phyloP scores from a whole-genome alignment of 2,329 filamentous ascomycete genomes.

The Alternaria brassicae region DNA sequence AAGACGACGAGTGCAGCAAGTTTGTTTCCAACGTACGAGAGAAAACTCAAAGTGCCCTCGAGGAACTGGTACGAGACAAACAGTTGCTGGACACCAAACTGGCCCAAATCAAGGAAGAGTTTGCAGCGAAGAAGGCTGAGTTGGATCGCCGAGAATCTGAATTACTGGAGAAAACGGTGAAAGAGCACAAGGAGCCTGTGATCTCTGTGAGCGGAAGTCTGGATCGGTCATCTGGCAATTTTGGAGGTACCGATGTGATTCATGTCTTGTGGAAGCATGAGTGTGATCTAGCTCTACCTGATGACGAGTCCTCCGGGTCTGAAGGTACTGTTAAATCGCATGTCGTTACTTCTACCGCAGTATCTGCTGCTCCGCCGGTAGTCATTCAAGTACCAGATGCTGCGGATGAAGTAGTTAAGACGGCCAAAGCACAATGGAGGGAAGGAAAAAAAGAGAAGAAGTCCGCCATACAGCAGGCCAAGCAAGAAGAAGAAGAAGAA shows the following conservation, averaged over 20 bases:
- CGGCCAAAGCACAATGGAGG: not conserved
- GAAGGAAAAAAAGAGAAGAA: not conserved
- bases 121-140: not conserved
- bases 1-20: not conserved
- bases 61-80: not conserved
- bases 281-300: not conserved
- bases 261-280: too few relatives aligned
- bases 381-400: not conserved
- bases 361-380: too few relatives aligned
- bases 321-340: not conserved
- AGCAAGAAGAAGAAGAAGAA: not conserved
- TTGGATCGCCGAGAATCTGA: constrained; percentile 1
- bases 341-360: too few relatives aligned
- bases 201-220: not conserved
- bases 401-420: not conserved
- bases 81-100: not conserved
- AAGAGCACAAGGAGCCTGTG: not conserved
- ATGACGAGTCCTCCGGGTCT: not conserved
- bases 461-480: not conserved
- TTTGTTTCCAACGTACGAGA: not conserved
- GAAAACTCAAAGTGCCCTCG: not conserved
- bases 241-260: not conserved
- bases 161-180: not conserved
- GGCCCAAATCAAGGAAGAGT: not conserved
- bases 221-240: not conserved